phyloP scores from a whole-genome alignment of 208 protist species.

The Acanthamoeba castellanii region DNA sequence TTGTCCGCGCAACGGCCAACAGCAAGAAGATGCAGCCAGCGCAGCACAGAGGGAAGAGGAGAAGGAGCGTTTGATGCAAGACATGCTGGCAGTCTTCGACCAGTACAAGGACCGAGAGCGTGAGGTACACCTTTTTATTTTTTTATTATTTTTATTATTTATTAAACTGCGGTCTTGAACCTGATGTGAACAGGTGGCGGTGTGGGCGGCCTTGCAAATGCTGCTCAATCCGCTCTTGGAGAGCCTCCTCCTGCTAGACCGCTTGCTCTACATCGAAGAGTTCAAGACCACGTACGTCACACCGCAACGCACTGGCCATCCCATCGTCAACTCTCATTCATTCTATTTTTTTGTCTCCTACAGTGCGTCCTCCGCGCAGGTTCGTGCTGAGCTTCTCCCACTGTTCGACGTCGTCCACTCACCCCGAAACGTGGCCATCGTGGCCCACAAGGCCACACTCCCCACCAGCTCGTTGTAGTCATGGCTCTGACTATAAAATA shows the following conservation, averaged over 20 bases:
- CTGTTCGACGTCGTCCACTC: slow-evolving; percentile 23
- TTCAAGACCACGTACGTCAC: background rate
- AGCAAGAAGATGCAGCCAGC: background rate
- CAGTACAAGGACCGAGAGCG: background rate
- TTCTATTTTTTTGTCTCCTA: too few species aligned
- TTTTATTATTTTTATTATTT: too few species aligned
- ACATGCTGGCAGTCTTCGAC: slow-evolving; percentile 17
- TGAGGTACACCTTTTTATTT: background rate
- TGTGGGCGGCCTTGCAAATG: slow-evolving; percentile 48
- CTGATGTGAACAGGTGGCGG: background rate
- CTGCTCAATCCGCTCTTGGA: slow-evolving; percentile 48
- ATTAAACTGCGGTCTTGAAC: too few species aligned
- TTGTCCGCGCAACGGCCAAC: too few species aligned
- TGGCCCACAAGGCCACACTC: background rate
- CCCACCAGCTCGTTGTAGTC: too few species aligned
- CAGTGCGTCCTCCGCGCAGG: background rate
- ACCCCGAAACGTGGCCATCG: background rate
- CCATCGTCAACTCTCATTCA: too few species aligned
- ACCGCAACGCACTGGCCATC: too few species aligned
- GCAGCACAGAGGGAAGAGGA: background rate
- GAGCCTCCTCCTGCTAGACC: slow-evolving; percentile 41
- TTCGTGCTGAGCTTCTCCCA: background rate
- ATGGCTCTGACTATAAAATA: too few species aligned
- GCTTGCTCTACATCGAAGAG: slow-evolving; percentile 56
- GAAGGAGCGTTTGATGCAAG: slow-evolving; percentile 10